Base-by-base conservation (phyloP, 352 stramenopile genomes). In the Globisporangium nagaii region DNA sequence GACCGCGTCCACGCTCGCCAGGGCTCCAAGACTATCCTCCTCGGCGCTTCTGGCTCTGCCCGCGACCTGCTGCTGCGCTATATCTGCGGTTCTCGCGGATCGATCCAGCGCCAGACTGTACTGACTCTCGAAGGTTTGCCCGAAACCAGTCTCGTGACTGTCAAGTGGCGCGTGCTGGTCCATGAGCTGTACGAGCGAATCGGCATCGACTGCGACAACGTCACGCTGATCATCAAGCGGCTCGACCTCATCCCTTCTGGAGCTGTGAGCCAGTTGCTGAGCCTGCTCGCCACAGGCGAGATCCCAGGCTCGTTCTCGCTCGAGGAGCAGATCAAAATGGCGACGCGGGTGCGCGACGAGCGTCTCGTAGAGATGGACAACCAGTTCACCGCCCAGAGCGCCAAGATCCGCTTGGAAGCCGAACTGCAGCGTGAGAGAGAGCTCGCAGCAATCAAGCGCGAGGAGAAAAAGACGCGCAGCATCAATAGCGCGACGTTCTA, bases 281-380 rank as follows among this genome's bases (percentile, higher is more conserved):
- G 55, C 11, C 57, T 92, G 5, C 71, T 89, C 46, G 51, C 69
- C 1, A 71, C 70, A 5, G 77, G 82, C 15, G 82, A 90, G 65
- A 73, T 90, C 2, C 66, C 82, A 3, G 71, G 75, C 1, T 53
- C 61, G 2, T 79, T 92, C 46, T 63, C 75, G 0, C 48, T 88
- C 0, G 75, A 87, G 34, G 79, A 92, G 2, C 82, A 92, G 43
- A 79, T 88, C 24, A 62, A 77, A 9, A 42, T 92, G 7, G 75
- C 77, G 4, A 82, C 66, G 1, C 60, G 64, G 3, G 77, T 92
- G 4, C 73, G 73, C 13, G 75, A 92, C 34, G 82, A 92, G 52
- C 68, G 74, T 0, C 41, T 92, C 11, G 42, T 88, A 4, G 75
- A 72, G 11, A 34, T 90, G 2, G 77, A 86, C 28, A 58, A 59